Conservation (phyloP, 306 rosid genomes). For the Ceratonia siliqua region DNA sequence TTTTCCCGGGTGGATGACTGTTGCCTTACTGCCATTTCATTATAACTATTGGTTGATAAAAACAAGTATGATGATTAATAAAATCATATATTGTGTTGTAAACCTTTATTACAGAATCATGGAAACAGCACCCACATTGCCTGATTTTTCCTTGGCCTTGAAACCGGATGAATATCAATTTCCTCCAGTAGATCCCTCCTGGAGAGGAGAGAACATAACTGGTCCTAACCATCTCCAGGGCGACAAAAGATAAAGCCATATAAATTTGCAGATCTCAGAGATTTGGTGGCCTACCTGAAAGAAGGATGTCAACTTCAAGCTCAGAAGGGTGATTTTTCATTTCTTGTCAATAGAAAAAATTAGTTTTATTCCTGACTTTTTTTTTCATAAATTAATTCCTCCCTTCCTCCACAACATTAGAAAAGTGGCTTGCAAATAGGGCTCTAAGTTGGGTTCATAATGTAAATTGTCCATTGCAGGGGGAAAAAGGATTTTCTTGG, state of each 20-base stretch:
- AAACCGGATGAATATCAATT: conserved; percentile 98
- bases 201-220: conserved; percentile 68
- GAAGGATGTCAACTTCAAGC: conserved; percentile 38
- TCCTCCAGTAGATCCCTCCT: conserved; percentile 73
- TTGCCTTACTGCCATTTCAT: conserved; percentile 8
- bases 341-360: conserved; percentile 38
- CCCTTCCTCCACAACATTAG: conserved; percentile 27
- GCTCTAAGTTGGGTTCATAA: conserved; percentile 43
- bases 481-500: conserved; percentile 35
- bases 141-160: conserved; percentile 91
- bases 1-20: not conserved
- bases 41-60: conserved; percentile 19
- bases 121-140: conserved; percentile 98
- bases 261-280: conserved; percentile 23
- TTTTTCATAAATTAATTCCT: conserved; percentile 26
- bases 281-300: conserved; percentile 35
- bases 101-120: conserved; percentile 64
- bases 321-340: conserved; percentile 43
- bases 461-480: conserved; percentile 37
- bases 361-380: conserved; percentile 16
- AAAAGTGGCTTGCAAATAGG: conserved; percentile 35
- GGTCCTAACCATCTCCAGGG: conserved; percentile 53
- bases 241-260: conserved; percentile 40
- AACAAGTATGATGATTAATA: conserved; percentile 12
- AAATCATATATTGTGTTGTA: conserved; percentile 12